A percentile compares a stretch with the other conserved stretches of the same genome.
phyloP scores from a whole-genome alignment of 495 filamentous ascomycete genomes.

The Chlorociboria aeruginascens region DNA sequence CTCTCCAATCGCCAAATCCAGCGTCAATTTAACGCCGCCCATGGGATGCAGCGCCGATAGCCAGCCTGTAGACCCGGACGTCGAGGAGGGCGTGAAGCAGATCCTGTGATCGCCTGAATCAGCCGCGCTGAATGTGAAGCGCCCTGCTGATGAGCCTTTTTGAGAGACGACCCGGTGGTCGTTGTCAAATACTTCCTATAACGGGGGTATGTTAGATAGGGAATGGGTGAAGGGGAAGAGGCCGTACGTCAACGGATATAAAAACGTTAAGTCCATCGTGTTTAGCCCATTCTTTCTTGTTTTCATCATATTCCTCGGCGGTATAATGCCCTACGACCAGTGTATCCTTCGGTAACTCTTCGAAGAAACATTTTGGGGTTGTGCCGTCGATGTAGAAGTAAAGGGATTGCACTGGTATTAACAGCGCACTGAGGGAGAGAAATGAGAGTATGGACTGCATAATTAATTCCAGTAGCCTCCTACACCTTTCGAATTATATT shows the following conservation, averaged over 20 bases:
- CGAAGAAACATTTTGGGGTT: constrained; percentile 84
- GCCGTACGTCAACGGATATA: constrained; percentile 71
- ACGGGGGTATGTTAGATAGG: constrained; percentile 2
- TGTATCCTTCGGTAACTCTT: constrained; percentile 96
- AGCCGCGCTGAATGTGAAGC: constrained; percentile 92
- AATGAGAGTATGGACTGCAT: constrained; percentile 41
- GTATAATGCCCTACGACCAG: constrained; percentile 86
- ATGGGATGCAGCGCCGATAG: constrained; percentile 47
- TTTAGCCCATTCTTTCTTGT: constrained; percentile 48
- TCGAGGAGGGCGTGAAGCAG: constrained; percentile 76
- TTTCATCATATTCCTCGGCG: constrained; percentile 65
- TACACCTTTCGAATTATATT: too few species aligned
- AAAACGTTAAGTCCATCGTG: constrained; percentile 67
- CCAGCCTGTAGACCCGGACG: constrained; percentile 51
- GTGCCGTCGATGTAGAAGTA: constrained; percentile 93
- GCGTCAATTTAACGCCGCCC: constrained; percentile 68
- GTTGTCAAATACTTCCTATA: constrained; percentile 86
- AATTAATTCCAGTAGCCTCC: neutral
- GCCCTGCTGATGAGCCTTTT: constrained; percentile 60
- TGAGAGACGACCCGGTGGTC: constrained; percentile 91
- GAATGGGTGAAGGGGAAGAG: neutral
- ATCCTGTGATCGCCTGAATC: constrained; percentile 89
- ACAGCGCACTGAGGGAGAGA: constrained; percentile 32
- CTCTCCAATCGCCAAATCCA: constrained; percentile 92
- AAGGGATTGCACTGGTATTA: constrained; percentile 60